These are phyloP conservation scores for Cladosporium sp. DNA, from an alignment of 2,329 filamentous ascomycete genomes.

Conservation along the genomic window DNA sequence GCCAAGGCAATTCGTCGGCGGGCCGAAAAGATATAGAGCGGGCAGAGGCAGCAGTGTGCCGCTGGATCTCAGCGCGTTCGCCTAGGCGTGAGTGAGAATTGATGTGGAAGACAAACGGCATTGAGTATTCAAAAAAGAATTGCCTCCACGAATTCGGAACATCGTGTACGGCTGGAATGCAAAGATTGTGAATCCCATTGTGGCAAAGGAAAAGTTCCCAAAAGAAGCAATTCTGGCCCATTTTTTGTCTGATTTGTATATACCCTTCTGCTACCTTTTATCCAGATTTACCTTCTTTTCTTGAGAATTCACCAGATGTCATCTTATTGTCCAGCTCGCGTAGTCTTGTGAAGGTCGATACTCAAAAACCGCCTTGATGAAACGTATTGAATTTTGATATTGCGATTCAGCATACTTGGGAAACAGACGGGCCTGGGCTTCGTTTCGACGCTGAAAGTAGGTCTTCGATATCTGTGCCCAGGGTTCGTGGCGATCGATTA, in stretches of 20 bases:
- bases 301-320: not conserved
- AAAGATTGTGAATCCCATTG: not conserved
- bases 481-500: too few species aligned
- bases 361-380: too few species aligned
- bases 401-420: too few species aligned
- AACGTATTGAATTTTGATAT: too few species aligned
- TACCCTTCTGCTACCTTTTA: not conserved
- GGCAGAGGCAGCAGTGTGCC: slow-evolving; percentile 93
- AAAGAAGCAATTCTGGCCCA: not conserved
- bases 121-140: not conserved
- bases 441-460: too few species aligned
- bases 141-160: not conserved
- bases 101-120: not conserved
- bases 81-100: slow-evolving; percentile 28
- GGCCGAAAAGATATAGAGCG: slow-evolving; percentile 77
- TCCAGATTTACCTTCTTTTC: not conserved
- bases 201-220: not conserved
- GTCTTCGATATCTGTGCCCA: too few species aligned
- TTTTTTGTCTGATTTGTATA: not conserved
- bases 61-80: slow-evolving; percentile 70
- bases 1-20: slow-evolving; percentile 76
- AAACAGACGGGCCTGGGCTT: too few species aligned
- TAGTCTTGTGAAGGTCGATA: not conserved
- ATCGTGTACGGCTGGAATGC: not conserved
- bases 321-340: not conserved